phyloP scores from a whole-genome alignment of 140 eudicot species.

The Senecio squalidus region DNA sequence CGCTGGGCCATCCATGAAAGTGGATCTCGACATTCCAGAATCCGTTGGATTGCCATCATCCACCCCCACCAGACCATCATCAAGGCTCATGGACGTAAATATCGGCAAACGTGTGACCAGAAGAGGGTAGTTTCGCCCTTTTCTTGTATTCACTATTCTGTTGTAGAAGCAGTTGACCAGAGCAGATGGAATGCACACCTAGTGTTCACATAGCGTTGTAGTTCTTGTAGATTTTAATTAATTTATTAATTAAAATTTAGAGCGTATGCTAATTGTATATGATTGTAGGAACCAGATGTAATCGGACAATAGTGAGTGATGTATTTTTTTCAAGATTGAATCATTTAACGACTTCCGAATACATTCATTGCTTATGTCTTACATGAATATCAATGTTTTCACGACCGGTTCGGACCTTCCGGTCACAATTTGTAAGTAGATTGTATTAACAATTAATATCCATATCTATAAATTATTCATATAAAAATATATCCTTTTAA shows the following conservation, averaged over 20 bases:
- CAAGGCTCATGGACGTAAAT: slow-evolving; percentile 74
- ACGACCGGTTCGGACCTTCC: no score
- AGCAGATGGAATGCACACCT: background rate
- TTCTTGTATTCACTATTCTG: slow-evolving; percentile 1
- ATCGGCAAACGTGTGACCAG: slow-evolving; percentile 60
- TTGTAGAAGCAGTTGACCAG: slow-evolving; percentile 18
- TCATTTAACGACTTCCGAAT: background rate
- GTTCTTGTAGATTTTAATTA: slow-evolving; percentile 11
- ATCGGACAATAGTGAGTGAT: background rate
- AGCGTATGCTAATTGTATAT: slow-evolving; percentile 20
- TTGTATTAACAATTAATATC: no score
- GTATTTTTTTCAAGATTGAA: background rate
- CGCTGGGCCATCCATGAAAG: slow-evolving; percentile 61
- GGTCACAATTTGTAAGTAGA: no score
- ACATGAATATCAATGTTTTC: no score
- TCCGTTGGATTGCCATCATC: slow-evolving; percentile 70
- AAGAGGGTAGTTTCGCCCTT: slow-evolving; percentile 27
- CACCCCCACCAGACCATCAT: slow-evolving; percentile 37
- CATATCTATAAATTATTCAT: no score
- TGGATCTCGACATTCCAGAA: slow-evolving; percentile 91
- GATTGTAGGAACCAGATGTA: slow-evolving; percentile 24
- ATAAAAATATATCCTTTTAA: no score
- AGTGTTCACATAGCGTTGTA: slow-evolving; percentile 3
- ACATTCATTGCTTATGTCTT: background rate
- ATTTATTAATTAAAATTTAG: slow-evolving; percentile 14